A percentile compares a stretch with the other conserved stretches of the same genome.
Evolutionary conservation across 768 basidiomycete genomes (phyloP).

Genomic region (Leccinum imitatum): DNA sequence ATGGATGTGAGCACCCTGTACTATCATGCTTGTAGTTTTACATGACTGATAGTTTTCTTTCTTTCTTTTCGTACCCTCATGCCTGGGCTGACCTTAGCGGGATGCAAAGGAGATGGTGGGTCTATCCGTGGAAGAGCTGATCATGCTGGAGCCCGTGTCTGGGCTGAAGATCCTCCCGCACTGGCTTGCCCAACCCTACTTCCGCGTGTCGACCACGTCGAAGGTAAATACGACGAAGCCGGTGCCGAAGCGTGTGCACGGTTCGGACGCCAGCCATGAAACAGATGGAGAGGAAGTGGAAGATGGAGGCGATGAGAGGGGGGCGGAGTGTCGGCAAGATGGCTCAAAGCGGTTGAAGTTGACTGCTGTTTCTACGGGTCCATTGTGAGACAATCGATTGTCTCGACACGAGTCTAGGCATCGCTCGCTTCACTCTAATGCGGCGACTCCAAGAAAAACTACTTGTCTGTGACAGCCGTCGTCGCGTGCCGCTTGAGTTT

Average conservation of each 20-base stretch:
- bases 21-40: neutral
- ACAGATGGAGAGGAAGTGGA: neutral
- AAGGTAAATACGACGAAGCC: neutral
- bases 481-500: neutral
- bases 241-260: conserved; percentile 11
- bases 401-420: neutral
- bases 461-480: neutral
- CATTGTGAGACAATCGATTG: neutral
- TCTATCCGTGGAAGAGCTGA: conserved; percentile 35
- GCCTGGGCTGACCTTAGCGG: conserved; percentile 31
- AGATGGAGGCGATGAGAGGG: neutral
- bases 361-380: neutral
- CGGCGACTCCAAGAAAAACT: neutral
- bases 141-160: conserved; percentile 43
- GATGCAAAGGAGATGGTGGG: conserved; percentile 42
- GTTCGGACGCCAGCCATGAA: neutral
- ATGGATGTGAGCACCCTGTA: conserved; percentile 47
- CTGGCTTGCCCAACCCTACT: conserved; percentile 74
- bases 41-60: neutral
- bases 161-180: conserved; percentile 58
- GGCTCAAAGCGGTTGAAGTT: conserved; percentile 12
- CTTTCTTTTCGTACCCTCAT: neutral
- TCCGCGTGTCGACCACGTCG: conserved; percentile 26
- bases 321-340: conserved; percentile 1
- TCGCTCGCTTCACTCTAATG: neutral